Evolutionary conservation across 345 rosid genomes (phyloP).

Genomic region (Melaleuca quinquenervia): DNA sequence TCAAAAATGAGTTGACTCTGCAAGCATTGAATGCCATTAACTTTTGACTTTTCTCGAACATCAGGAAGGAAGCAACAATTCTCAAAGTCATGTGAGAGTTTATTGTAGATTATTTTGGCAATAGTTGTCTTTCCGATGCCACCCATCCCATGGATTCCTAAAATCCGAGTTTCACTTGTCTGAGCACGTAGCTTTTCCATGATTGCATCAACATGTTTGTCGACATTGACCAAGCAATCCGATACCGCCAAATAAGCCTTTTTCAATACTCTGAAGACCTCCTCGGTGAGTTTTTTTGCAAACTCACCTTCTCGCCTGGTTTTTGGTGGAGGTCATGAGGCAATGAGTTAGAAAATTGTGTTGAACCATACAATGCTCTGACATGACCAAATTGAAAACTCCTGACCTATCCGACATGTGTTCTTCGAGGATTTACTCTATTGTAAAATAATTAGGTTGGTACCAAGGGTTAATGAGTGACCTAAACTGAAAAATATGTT

Average conservation of each 20-base stretch:
- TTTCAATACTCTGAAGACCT: background rate
- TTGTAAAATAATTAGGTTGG: background rate
- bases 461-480: background rate
- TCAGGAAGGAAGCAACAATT: background rate
- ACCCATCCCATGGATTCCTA: background rate
- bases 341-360: background rate
- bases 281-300: fast-evolving
- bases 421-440: background rate
- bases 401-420: fast-evolving
- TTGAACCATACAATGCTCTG: fast-evolving
- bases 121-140: background rate
- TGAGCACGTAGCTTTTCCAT: background rate
- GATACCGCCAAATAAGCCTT: background rate
- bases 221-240: fast-evolving
- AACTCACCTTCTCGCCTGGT: background rate
- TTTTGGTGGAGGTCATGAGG: background rate
- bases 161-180: fast-evolving
- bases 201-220: background rate
- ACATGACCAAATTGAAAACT: background rate
- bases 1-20: too few relatives aligned
- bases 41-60: too few relatives aligned
- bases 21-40: too few relatives aligned
- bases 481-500: background rate
- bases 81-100: background rate
- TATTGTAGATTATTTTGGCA: background rate